These are phyloP conservation scores for Blakeslea trispora DNA, from an alignment of 371 early-diverging fungal genomes.

Conservation along the genomic window DNA sequence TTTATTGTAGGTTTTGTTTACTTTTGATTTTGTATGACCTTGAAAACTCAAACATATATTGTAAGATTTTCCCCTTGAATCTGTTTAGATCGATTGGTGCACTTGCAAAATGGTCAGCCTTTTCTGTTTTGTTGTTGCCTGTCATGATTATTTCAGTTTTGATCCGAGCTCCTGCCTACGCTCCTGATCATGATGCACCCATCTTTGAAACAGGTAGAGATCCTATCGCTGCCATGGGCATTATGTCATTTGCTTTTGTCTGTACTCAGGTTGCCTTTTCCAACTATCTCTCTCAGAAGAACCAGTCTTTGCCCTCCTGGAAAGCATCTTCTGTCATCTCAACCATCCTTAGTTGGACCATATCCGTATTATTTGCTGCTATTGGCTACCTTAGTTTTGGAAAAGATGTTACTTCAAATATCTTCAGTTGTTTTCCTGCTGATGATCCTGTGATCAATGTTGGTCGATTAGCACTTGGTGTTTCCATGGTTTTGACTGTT, in stretches of 20 bases:
- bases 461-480: conserved; percentile 52
- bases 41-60: not conserved
- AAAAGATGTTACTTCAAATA: conserved; percentile 51
- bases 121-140: conserved; percentile 56
- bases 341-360: conserved; percentile 48
- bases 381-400: conserved; percentile 61
- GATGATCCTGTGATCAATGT: conserved; percentile 54
- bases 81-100: conserved; percentile 61
- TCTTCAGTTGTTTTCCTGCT: conserved; percentile 57
- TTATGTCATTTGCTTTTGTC: conserved; percentile 68
- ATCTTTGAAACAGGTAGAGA: conserved; percentile 46
- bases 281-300: conserved; percentile 50
- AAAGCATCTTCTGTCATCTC: conserved; percentile 43
- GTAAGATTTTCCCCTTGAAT: conserved; percentile 54
- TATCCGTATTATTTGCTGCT: conserved; percentile 59
- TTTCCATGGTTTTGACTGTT: conserved; percentile 56
- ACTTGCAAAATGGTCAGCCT: conserved; percentile 50
- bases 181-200: conserved; percentile 52
- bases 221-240: conserved; percentile 58
- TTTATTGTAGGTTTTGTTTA: conserved; percentile 35
- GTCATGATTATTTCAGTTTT: conserved; percentile 53
- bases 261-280: conserved; percentile 59
- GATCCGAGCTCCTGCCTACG: conserved; percentile 51
- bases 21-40: too few species aligned
- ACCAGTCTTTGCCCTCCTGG: conserved; percentile 50